Conservation (phyloP, 2,329 filamentous ascomycete genomes). For the Nemania abortiva region DNA sequence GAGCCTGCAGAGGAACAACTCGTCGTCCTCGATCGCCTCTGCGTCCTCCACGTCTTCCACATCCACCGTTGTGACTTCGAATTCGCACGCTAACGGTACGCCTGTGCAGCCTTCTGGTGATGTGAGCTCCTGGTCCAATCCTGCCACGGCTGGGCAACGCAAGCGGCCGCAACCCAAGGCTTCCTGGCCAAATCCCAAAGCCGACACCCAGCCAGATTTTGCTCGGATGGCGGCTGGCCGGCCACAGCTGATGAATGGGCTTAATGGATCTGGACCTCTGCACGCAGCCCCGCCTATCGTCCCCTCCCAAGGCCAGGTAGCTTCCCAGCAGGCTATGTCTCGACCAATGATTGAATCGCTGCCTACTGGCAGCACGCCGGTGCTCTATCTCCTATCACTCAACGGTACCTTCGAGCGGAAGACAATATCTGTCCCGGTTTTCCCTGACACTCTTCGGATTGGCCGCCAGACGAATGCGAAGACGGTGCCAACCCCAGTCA, state of each 20-base stretch:
- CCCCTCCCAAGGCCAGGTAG: slow-evolving; percentile 55
- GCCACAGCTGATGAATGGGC: slow-evolving; percentile 56
- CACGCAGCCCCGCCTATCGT: slow-evolving; percentile 56
- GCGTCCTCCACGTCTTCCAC: slow-evolving; percentile 69
- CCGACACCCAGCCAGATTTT: slow-evolving; percentile 62
- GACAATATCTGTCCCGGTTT: slow-evolving; percentile 92
- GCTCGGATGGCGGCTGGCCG: slow-evolving; percentile 56
- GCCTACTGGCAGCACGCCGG: slow-evolving; percentile 75
- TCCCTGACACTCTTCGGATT: slow-evolving; percentile 93
- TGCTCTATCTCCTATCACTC: slow-evolving; percentile 87
- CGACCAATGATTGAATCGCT: slow-evolving; percentile 75
- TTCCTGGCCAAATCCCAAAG: slow-evolving; percentile 63
- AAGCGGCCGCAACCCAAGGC: slow-evolving; percentile 66
- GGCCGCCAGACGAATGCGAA: slow-evolving; percentile 98
- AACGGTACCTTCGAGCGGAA: slow-evolving; percentile 98
- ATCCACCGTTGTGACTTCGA: slow-evolving; percentile 73
- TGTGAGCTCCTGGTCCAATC: slow-evolving; percentile 64
- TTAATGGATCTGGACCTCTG: slow-evolving; percentile 58
- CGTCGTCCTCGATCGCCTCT: slow-evolving; percentile 86
- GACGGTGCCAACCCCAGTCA: slow-evolving; percentile 88
- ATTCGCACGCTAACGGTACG: slow-evolving; percentile 71
- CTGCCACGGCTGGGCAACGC: slow-evolving; percentile 55
- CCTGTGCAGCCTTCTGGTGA: slow-evolving; percentile 60
- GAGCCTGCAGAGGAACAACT: slow-evolving; percentile 86
- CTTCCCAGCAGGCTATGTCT: slow-evolving; percentile 61